These are phyloP conservation scores for Mycosphaerella sp. DNA, from an alignment of 2,329 filamentous ascomycete genomes.

Conservation along the genomic window DNA sequence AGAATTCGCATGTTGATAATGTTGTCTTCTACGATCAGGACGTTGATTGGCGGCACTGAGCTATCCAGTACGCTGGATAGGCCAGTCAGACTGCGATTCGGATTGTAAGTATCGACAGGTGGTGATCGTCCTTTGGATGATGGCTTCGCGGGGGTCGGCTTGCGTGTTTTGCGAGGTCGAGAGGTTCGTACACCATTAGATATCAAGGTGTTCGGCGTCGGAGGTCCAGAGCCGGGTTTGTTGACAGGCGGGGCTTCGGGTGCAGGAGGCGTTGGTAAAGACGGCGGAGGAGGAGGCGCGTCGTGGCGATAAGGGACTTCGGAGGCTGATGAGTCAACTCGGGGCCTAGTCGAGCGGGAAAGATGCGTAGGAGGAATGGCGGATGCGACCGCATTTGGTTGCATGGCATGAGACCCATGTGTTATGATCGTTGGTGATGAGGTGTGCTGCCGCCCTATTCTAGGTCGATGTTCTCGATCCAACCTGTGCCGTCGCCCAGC, in stretches of 20 bases:
- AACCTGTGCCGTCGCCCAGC: slow-evolving; percentile 39
- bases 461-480: slow-evolving; percentile 44
- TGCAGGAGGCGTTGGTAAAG: slow-evolving; percentile 51
- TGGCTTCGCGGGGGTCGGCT: slow-evolving; percentile 25
- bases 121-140: slow-evolving; percentile 13
- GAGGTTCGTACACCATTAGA: slow-evolving; percentile 17
- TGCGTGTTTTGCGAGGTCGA: slow-evolving; percentile 25
- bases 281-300: slow-evolving; percentile 41
- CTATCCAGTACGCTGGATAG: slow-evolving; percentile 58
- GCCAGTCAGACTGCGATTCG: slow-evolving; percentile 16
- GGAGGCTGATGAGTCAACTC: slow-evolving; percentile 40
- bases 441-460: slow-evolving; percentile 65
- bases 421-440: slow-evolving; percentile 68
- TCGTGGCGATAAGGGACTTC: slow-evolving; percentile 39
- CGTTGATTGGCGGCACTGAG: slow-evolving; percentile 89
- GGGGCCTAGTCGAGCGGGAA: slow-evolving; percentile 30
- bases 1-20: slow-evolving; percentile 92
- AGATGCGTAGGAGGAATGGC: slow-evolving; percentile 39
- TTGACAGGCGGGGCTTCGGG: slow-evolving; percentile 31
- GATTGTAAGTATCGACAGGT: slow-evolving; percentile 18
- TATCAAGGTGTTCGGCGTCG: slow-evolving; percentile 38
- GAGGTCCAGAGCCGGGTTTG: slow-evolving; percentile 28
- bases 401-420: slow-evolving; percentile 28
- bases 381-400: slow-evolving; percentile 24
- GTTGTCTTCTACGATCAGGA: slow-evolving; percentile 97